Evolutionary conservation across 208 protist species (phyloP).

Genomic region (Trypanosoma cruzi): DNA sequence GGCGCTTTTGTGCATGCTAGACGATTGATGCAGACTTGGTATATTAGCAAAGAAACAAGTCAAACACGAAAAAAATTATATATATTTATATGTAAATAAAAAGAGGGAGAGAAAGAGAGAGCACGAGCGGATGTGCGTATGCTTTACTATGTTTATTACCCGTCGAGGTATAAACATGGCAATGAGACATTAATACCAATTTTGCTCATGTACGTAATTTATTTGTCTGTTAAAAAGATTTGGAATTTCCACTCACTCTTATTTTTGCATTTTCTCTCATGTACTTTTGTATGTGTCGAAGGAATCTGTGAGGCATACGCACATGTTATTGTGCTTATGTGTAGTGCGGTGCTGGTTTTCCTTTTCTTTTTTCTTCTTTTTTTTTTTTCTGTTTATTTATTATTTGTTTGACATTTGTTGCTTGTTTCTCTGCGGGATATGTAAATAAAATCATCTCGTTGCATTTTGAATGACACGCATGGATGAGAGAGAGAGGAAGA

Average conservation of each 20-base stretch:
- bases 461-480: not conserved
- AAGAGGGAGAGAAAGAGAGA: not conserved
- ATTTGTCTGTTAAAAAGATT: not conserved
- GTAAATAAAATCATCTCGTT: not conserved
- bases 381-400: not conserved
- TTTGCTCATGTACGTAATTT: not conserved
- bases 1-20: constrained; percentile 93
- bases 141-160: not conserved
- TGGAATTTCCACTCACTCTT: not conserved
- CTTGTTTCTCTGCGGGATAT: not conserved
- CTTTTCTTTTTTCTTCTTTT: constrained; percentile 10
- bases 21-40: constrained; percentile 55
- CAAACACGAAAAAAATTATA: not conserved
- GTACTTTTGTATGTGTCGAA: too few species aligned
- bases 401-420: not conserved
- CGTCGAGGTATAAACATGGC: not conserved
- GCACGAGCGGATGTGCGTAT: not conserved
- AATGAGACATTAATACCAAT: not conserved
- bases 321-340: constrained; percentile 15
- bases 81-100: not conserved
- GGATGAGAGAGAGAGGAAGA: too few species aligned
- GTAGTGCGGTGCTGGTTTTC: not conserved
- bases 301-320: too few species aligned
- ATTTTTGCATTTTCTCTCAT: too few species aligned
- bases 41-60: not conserved